Evolutionary conservation across 768 basidiomycete genomes (phyloP).

Genomic region (Gyrodon lividus): DNA sequence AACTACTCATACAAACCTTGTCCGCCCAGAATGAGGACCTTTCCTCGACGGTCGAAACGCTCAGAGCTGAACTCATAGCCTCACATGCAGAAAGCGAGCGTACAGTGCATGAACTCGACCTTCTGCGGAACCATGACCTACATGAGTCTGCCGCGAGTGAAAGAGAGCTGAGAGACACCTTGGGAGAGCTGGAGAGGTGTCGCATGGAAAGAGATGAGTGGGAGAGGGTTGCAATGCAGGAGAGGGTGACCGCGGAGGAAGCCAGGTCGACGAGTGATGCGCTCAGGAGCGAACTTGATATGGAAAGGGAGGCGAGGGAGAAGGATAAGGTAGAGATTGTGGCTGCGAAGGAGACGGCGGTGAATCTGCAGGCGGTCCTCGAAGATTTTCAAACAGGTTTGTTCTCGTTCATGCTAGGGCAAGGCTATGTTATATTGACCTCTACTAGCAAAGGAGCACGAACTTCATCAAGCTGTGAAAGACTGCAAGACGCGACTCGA

Average conservation of each 20-base stretch:
- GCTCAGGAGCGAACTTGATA: conserved; percentile 63
- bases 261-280: conserved; percentile 54
- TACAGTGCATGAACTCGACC: conserved; percentile 65
- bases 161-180: conserved; percentile 74
- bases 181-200: conserved; percentile 85
- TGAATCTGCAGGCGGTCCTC: conserved; percentile 88
- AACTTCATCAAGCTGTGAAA: conserved; percentile 79
- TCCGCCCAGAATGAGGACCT: conserved; percentile 78
- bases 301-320: conserved; percentile 59
- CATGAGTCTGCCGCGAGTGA: conserved; percentile 74
- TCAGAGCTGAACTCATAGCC: conserved; percentile 75
- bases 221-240: conserved; percentile 59
- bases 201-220: conserved; percentile 79
- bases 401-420: conserved; percentile 25
- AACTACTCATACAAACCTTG: conserved; percentile 78
- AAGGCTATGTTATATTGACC: conserved; percentile 3
- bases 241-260: conserved; percentile 72
- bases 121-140: conserved; percentile 59
- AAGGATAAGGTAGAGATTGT: conserved; percentile 58
- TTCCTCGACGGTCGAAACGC: conserved; percentile 64
- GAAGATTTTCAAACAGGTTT: conserved; percentile 93
- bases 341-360: conserved; percentile 67
- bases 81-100: conserved; percentile 77
- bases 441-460: conserved; percentile 78
- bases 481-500: conserved; percentile 78